Percentiles rank a stretch among this genome's conserved stretches.
Evolutionary conservation across 306 rosid genomes (phyloP).

Genomic region (Pyrus pyrifolia): DNA sequence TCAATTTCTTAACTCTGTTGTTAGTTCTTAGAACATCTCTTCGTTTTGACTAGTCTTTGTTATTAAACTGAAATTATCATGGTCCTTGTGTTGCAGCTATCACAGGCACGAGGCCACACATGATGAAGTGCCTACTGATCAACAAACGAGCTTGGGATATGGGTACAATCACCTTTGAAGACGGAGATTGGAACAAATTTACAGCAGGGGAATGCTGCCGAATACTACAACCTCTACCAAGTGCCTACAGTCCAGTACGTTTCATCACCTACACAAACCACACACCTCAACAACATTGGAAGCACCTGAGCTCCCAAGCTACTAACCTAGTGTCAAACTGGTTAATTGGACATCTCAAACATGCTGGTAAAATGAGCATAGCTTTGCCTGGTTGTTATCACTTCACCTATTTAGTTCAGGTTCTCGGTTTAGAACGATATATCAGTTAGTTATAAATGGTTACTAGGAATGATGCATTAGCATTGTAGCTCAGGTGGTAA

Average conservation of each 20-base stretch:
- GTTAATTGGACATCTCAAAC: background rate
- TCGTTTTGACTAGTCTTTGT: background rate
- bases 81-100: background rate
- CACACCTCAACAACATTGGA: background rate
- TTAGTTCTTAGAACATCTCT: background rate
- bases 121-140: background rate
- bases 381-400: background rate
- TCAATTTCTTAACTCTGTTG: background rate
- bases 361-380: background rate
- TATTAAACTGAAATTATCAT: background rate
- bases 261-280: background rate
- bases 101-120: background rate
- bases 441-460: background rate
- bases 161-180: background rate
- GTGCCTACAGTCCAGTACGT: background rate
- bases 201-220: background rate
- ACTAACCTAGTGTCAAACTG: background rate
- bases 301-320: background rate
- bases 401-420: background rate
- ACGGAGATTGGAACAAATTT: background rate
- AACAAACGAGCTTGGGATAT: background rate
- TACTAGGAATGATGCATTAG: background rate
- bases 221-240: background rate
- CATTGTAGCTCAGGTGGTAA: background rate
- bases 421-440: background rate